Conservation (phyloP, 768 basidiomycete species). For the Tricholomella constricta region DNA sequence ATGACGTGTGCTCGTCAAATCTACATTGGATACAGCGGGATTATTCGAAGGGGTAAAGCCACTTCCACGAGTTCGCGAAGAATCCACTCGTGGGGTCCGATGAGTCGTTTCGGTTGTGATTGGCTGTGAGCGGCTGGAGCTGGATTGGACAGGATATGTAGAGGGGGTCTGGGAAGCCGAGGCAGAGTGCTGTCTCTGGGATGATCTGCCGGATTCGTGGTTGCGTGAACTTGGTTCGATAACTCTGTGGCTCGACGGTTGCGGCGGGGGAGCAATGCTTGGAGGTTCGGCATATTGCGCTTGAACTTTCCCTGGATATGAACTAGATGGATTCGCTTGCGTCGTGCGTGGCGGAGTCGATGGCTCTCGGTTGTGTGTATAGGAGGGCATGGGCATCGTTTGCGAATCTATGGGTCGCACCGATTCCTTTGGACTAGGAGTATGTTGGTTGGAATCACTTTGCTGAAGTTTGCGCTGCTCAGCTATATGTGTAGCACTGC, state of each 20-base stretch:
- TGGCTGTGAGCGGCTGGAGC: background rate
- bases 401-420: background rate
- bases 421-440: background rate
- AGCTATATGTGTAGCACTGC: background rate
- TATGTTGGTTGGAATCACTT: background rate
- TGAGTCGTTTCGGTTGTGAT: background rate
- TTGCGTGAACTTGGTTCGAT: background rate
- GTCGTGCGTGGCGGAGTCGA: background rate
- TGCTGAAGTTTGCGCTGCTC: background rate
- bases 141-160: background rate
- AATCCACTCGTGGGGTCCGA: background rate
- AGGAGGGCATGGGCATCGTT: background rate
- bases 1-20: conserved; percentile 1
- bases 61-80: background rate
- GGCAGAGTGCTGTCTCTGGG: conserved; percentile 1
- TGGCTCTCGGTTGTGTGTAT: background rate
- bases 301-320: background rate
- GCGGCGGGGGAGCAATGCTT: background rate
- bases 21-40: conserved; percentile 3
- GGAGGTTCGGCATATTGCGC: background rate
- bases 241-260: background rate
- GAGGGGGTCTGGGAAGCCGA: background rate
- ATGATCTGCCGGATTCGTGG: background rate
- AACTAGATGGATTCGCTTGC: background rate
- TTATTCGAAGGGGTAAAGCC: background rate